Base-by-base conservation (phyloP, 2,329 filamentous ascomycete species). In the Colletotrichum australisinense region DNA sequence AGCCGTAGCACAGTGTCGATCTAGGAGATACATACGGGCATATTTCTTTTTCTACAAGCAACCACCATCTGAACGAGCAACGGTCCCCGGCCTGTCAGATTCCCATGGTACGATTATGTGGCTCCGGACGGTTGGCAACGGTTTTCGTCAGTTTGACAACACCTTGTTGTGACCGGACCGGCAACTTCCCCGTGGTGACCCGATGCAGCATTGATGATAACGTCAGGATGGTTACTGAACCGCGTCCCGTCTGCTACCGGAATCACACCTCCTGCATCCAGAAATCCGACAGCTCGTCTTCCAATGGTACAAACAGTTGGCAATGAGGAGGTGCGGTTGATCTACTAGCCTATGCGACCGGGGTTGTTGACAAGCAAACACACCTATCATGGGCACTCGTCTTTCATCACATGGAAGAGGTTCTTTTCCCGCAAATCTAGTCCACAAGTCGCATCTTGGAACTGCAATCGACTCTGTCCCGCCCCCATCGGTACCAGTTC, bases 121-220 rank as follows among this genome's bases (percentile, higher is more conserved):
- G 57, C 67, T 46, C 68, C 72, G 28, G 38, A 32, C 56, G 62
- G 35, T 32, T 72, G 49, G 56, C 63, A 74, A 67, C 72, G 57
- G 62, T 28, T 67, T 59, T 63, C 19, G 52, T 55, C 42, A 26
- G 38, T 46, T 30, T 42, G 68, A 57, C 38, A 38, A n/a, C 19
- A 70, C 70, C 70, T 56, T 65, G 59, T n/a, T 60, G 46, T 42
- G 67, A 60, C 59, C 55, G 56, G 70, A 38, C 68, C 72, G 68
- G 67, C 12, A 57, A n/a, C n/a, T 59, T 74, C 72, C 72, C 57
- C 68, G 72, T 26, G 42, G 35, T 72, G 46, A 66, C 64, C 59
- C 55, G 56, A 55, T 3, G 59, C 22, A 26, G 38, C 49, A 57
- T 35, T 57, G 59, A 60, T 73, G 42, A 63, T 57, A 63, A 52